Evolutionary conservation across 2,329 filamentous ascomycete genomes (phyloP), one percentile per base, ranked within the genome.

Genomic region (Pezicula radicicola): DNA sequence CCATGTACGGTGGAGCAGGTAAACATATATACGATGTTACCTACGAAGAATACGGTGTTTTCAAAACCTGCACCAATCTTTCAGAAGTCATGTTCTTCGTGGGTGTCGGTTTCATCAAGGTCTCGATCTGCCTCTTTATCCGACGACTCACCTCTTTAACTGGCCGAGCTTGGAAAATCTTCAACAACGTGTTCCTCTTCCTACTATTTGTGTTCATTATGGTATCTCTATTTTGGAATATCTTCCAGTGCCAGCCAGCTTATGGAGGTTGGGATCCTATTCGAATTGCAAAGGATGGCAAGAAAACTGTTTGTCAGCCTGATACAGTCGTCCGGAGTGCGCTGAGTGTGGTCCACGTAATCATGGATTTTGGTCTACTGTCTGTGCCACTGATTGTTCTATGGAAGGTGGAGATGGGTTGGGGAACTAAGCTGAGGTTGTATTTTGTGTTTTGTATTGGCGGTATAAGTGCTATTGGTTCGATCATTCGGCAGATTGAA

Each of bases 41-140:
- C 0, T 70, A 71, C 30, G 59, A 63, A 19, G 62, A 71, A 39
- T 63, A 66, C 46, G 56, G 62, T 27, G 46, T 58, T 42, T 66
- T 64, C 92, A 36, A 92, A 74, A 48, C 87, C 89, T 41, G 92
- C 91, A 47, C 92, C 91, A 35, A 90, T 88, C 71, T 97, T 96
- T 53, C 91, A 89, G 66, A 96, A 96, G 92, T 93, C 96, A 63
- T 97, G 91, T 68, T 97, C 91, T 63, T 93, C 89, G 62, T 96
- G 89, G 68, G 94, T 96, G 60, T 69, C 5, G 68, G 68, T n/a
- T 55, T 70, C 27, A 64, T 69, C 50, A 71, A 71, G 50, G 61
- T 70, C 18, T 69, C 66, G 4, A 69, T 71, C n/a, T 61, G 63
- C 8, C 57, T 67, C 25, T 71, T 71, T 55, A 68, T 70, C 42